phyloP scores from a whole-genome alignment of 371 early-diverging fungal species.

The Syncephalastrum sp. region DNA sequence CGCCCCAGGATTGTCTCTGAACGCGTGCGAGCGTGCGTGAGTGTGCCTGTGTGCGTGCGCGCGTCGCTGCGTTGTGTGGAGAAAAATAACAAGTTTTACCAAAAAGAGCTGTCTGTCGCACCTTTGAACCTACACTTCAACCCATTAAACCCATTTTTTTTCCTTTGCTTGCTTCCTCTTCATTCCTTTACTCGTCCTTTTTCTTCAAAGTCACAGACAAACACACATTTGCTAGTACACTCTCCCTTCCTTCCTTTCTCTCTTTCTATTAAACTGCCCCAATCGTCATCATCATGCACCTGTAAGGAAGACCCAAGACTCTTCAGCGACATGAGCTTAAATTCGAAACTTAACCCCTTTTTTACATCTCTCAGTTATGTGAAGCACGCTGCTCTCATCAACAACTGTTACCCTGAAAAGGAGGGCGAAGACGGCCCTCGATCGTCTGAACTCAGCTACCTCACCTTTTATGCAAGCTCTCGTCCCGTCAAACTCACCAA shows the following conservation, averaged over 20 bases:
- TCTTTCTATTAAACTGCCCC: neutral
- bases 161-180: neutral
- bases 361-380: slow-evolving; percentile 46
- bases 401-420: slow-evolving; percentile 87
- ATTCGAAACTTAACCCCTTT: neutral
- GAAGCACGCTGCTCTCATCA: slow-evolving; percentile 91
- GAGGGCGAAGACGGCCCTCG: slow-evolving; percentile 81
- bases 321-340: neutral
- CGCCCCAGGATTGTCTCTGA: slow-evolving; percentile 2
- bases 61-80: no score
- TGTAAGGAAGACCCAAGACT: slow-evolving; percentile 20
- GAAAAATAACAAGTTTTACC: no score
- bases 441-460: slow-evolving; percentile 83
- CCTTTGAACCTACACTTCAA: slow-evolving; percentile 1
- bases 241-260: slow-evolving; percentile 12
- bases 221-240: neutral
- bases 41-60: no score
- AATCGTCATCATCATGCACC: slow-evolving; percentile 26
- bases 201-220: slow-evolving; percentile 1
- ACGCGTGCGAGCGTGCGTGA: no score
- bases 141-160: neutral
- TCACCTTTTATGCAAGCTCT: slow-evolving; percentile 86
- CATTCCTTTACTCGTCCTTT: neutral
- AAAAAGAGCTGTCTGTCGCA: neutral
- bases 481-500: slow-evolving; percentile 92